Conservation (phyloP, 2,329 filamentous ascomycete species). For the Cercospora sp. region DNA sequence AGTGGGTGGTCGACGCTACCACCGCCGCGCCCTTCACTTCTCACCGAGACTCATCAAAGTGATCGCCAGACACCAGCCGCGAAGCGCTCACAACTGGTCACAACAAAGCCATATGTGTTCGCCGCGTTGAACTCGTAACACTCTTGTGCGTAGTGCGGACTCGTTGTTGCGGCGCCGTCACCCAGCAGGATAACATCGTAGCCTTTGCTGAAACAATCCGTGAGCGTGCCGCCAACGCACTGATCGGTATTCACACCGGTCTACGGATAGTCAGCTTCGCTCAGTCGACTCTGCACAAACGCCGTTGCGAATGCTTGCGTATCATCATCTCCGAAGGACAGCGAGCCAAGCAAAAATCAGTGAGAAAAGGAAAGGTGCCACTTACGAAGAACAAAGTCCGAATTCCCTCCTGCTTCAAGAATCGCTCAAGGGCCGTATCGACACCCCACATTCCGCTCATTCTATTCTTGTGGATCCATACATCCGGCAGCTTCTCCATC, state of each 20-base stretch:
- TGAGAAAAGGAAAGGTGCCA: background rate
- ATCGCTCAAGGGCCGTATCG: conserved; percentile 47
- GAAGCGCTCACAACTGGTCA: conserved; percentile 35
- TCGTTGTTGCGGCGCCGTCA: conserved; percentile 58
- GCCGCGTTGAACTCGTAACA: conserved; percentile 41
- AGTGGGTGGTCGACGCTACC: background rate
- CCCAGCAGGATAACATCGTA: conserved; percentile 57
- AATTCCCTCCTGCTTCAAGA: conserved; percentile 45
- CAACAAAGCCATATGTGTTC: conserved; percentile 40
- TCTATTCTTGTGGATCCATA: conserved; percentile 59
- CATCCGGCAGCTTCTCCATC: conserved; percentile 43
- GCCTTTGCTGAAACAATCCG: conserved; percentile 58
- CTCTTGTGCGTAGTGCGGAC: conserved; percentile 42
- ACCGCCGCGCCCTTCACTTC: conserved; percentile 22
- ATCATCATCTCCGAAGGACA: background rate
- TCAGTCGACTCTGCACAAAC: background rate
- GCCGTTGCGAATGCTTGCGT: background rate
- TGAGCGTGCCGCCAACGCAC: conserved; percentile 59
- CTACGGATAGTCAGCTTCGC: conserved; percentile 4
- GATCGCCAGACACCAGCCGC: conserved; percentile 32
- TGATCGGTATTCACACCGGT: conserved; percentile 64
- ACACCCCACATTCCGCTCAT: conserved; percentile 59
- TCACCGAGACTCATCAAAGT: background rate
- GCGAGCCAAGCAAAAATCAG: background rate
- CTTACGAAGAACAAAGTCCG: conserved; percentile 54